Percentiles rank a stretch among this genome's conserved stretches.
These are phyloP conservation scores for Mycena galopus DNA, from an alignment of 768 basidiomycete genomes.

Conservation along the genomic window DNA sequence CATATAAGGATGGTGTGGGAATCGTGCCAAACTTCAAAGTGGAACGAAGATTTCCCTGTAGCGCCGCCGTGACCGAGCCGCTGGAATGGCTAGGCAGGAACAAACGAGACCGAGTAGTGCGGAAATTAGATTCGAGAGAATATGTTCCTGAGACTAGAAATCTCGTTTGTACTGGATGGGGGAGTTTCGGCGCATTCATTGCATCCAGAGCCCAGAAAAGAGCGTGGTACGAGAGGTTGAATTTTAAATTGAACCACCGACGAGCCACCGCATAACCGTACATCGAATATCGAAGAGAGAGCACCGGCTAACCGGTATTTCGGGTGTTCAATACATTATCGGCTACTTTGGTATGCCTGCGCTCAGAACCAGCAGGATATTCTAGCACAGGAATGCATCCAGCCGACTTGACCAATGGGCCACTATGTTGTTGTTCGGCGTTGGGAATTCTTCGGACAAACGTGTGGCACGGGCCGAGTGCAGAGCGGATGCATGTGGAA, in stretches of 20 bases:
- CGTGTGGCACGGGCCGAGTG: background rate
- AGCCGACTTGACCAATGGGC: background rate
- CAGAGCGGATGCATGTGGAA: background rate
- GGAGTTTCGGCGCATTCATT: slow-evolving; percentile 15
- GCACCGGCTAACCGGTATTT: slow-evolving; percentile 2
- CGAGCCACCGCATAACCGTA: slow-evolving; percentile 10
- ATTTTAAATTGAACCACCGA: slow-evolving; percentile 9
- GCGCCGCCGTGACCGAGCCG: background rate
- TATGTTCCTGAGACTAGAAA: slow-evolving; percentile 25
- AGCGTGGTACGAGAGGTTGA: background rate
- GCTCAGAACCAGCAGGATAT: background rate
- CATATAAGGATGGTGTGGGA: background rate
- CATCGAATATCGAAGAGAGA: slow-evolving; percentile 5
- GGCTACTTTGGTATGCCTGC: background rate
- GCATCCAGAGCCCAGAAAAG: background rate
- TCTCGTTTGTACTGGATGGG: slow-evolving; percentile 6
- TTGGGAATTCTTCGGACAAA: slow-evolving; percentile 13
- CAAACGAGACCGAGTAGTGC: slow-evolving; percentile 15
- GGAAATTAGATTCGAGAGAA: slow-evolving; percentile 18
- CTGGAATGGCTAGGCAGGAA: background rate
- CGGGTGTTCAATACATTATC: background rate
- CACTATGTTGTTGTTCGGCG: background rate
- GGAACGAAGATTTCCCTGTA: background rate
- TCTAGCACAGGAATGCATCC: background rate
- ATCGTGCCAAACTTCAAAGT: slow-evolving; percentile 1